Base-by-base conservation (phyloP, 31 red algal species). In the Asparagopsis taxiformis region DNA sequence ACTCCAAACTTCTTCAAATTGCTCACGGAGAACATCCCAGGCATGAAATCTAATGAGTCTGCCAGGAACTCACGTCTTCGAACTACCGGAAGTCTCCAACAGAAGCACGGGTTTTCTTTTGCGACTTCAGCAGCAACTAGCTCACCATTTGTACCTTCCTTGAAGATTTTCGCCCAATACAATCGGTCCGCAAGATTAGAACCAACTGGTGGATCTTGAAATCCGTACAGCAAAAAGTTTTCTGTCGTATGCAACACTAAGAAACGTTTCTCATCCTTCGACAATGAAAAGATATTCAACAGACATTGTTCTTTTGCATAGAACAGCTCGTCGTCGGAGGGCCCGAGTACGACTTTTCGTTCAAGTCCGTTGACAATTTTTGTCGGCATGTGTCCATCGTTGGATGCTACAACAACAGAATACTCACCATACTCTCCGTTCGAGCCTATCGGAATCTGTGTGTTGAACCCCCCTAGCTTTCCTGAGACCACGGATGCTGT, bases 161-260 rank as follows among this genome's bases (percentile, higher is more conserved):
- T 51, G 57, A 53, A 89, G 2, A 89, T 35, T 50, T 79, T 59
- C 39, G 68, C 54, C 84, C 84, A 89, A 54, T 89, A 79, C 25
- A 89, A 34, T 20, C 39, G 59, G 31, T 77, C 72, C 31, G 74
- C 74, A 16, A 79, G 66, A n/a, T 73, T 67, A 29, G 65, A 51
- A 17, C 68, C 51, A 24, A 15, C 52, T 16, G 84, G 84, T 1
- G 50, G 52, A 51, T 79, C 84, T 43, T 89, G 84, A 34, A 89
- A 89, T 35, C 64, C 64, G 29, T 57, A 46, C 23, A 89, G 46
- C 31, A 89, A 51, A 39, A 89, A 89, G 49, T 89, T 89, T n/a
- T 74, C 74, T 31, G 51, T 44, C 16, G 66, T 54, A 44, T 61
- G 37, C 16, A 79, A 63, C n/a, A 73, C 66, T 50, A 89, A 89